A percentile compares a stretch with the other conserved stretches of the same genome.
phyloP scores from a whole-genome alignment of 495 filamentous ascomycete species.

The Aspergillus saccharolyticus region DNA sequence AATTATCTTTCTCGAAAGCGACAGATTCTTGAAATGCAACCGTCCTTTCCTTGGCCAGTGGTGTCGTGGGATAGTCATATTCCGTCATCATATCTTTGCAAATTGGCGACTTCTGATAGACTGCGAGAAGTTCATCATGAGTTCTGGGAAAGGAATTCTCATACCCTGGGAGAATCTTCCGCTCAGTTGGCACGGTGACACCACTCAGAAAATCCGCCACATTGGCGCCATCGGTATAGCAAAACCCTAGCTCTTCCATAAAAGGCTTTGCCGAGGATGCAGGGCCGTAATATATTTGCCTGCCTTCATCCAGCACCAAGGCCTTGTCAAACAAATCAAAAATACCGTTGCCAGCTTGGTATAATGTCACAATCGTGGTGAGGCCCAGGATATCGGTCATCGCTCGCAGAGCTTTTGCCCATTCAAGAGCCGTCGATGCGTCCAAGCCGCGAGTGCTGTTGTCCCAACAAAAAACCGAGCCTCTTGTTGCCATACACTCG shows the following conservation, averaged over 20 bases:
- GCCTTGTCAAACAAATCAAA: constrained; percentile 64
- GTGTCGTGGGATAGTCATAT: too few species aligned
- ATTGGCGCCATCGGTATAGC: constrained; percentile 60
- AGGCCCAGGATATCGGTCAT: constrained; percentile 44
- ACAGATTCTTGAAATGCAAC: too few species aligned
- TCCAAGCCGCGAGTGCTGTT: constrained; percentile 58
- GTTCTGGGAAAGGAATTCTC: too few species aligned
- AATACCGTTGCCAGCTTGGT: constrained; percentile 60
- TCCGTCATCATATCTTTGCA: too few species aligned
- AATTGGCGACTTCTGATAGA: too few species aligned
- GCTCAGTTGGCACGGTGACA: constrained; percentile 62
- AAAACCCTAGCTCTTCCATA: constrained; percentile 64
- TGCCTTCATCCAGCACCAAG: constrained; percentile 57
- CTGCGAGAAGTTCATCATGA: too few species aligned
- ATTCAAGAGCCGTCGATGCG: constrained; percentile 52
- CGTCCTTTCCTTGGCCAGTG: too few species aligned
- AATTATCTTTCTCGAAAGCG: too few species aligned
- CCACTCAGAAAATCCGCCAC: constrained; percentile 63
- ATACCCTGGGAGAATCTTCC: too few species aligned
- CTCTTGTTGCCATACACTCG: constrained; percentile 57
- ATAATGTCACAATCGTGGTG: constrained; percentile 45
- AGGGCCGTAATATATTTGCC: constrained; percentile 57
- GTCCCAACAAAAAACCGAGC: constrained; percentile 58
- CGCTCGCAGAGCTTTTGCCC: constrained; percentile 39
- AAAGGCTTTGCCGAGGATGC: constrained; percentile 59